Base-by-base conservation (phyloP, 495 filamentous ascomycete species). In the Letharia columbiana region DNA sequence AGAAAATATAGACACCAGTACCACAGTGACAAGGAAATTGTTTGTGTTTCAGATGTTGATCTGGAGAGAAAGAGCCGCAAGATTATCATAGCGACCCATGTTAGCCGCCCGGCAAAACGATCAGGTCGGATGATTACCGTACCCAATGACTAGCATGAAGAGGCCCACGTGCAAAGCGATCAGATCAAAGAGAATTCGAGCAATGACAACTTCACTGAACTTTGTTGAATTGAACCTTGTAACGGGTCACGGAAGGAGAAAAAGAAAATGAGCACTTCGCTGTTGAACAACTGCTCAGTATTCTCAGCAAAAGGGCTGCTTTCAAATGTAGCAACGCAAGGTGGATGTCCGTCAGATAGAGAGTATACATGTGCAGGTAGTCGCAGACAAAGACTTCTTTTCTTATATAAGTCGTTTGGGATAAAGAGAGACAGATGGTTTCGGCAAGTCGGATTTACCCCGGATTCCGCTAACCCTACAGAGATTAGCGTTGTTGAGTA, bases 1-100 rank as follows among this genome's bases (percentile, higher is more conserved):
- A 2, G 13, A 35, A 56, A 35, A 1, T 15, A 35, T 56, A 18
- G 6, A 56, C 17, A 20, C 15, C 0, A 56, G 13, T 56, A 4
- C 28, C 31, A 35, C 1, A 56, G 31, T 56, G 28, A 37, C 47
- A 37, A 28, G 58, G 31, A 56, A 61, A 37, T 23, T 50, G 37
- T 18, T n/a, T 31, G 44, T 60, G 64, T 66, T 66, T 66, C 64
- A 66, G 64, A 66, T 61, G 57, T 47, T 28, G 54, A 39, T 52
- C 60, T 41, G 10, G 13, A 35, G 54, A 45, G 42, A 39, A 66
- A 66, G 64, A 66, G 64, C 64, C 64, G 64, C 64, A 61, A 35
- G 37, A 65, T 47, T 61, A 39, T 66, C 58, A 61, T 66, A 33
- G 64, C 58, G 64, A 28, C 44, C 31, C 28, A 42, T 41, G 31